Base-by-base conservation (phyloP, 2,329 filamentous ascomycete species). In the Rugonectria rugulosa region DNA sequence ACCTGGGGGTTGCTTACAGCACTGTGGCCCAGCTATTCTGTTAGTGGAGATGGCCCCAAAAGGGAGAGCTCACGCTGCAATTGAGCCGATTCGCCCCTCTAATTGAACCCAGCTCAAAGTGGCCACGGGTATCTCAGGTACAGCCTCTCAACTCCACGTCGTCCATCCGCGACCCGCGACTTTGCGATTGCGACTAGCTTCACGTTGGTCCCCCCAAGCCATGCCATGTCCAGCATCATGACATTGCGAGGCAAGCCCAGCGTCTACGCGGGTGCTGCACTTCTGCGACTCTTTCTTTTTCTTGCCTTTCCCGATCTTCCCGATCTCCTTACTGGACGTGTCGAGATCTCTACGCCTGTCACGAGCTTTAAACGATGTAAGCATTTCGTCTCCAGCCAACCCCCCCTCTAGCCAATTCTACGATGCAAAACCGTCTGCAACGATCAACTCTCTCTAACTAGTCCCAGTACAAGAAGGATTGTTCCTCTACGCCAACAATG, bases 341-440 rank as follows among this genome's bases (percentile, higher is more conserved):
- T 97, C 68, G 95, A 99, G 80, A 89, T 99, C 69, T 97, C 95
- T 38, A 99, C 95, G 19, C 94, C 95, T 32, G 90, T 98, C 41
- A 97, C 92, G 67, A 97, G 94, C 83, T 99, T 97, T 84, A 98
- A 98, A 80, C 86, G 95, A 85, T 81, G 93, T 96, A 82, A 75
- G 89, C 75, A 36, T 37, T 42, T 23, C 34, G 29, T 38, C 43
- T 26, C 20, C 43, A 26, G 19, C 40, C 41, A 17, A 34, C 27
- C 38, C 21, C 42, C 19, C 37, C 20, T 12, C 20, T n/a, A n/a
- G 11, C 29, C 45, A 12, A 17, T 24, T 17, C 38, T 29, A 17
- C 11, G 31, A 40, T 31, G 20, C 31, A 15, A 9, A 21, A 17
- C 19, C 11, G 14, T 4, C 12, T 20, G 10, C 6, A 12, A 10